Percentiles rank a stretch among this genome's conserved stretches.
phyloP scores from a whole-genome alignment of 2,329 filamentous ascomycete genomes.

The Ophiostoma sp. region DNA sequence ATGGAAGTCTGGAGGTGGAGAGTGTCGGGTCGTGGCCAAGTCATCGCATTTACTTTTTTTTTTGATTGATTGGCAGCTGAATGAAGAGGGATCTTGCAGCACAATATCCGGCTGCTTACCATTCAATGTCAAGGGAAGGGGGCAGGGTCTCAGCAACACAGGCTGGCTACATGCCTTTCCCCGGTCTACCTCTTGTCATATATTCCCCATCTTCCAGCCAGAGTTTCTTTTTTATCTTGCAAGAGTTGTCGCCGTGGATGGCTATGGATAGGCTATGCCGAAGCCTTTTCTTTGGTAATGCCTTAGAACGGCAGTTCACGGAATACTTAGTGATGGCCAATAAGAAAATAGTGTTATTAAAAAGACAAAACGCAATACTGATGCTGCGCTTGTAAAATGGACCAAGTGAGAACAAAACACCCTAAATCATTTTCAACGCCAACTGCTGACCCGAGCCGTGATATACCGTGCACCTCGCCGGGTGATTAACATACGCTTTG shows the following conservation, averaged over 20 bases:
- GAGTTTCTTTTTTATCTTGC: slow-evolving; percentile 17
- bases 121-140: not conserved
- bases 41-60: not conserved
- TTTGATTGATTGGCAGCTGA: not conserved
- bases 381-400: not conserved
- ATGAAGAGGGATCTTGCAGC: not conserved
- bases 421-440: slow-evolving; percentile 9
- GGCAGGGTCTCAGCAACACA: not conserved
- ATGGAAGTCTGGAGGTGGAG: not conserved
- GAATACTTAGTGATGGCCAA: slow-evolving; percentile 5
- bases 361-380: not conserved
- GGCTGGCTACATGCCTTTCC: not conserved
- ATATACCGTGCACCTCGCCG: slow-evolving; percentile 8
- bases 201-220: not conserved
- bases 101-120: not conserved
- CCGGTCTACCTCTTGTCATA: not conserved
- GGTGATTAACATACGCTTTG: not conserved
- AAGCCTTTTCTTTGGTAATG: not conserved
- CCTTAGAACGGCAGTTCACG: slow-evolving; percentile 3
- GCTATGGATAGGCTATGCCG: slow-evolving; percentile 14
- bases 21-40: not conserved
- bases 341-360: not conserved
- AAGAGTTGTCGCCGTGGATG: slow-evolving; percentile 11
- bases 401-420: slow-evolving; percentile 4
- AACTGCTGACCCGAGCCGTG: not conserved